Base-by-base conservation (phyloP, 1,139 yeast genomes). In the Pichiaceae sp. region DNA sequence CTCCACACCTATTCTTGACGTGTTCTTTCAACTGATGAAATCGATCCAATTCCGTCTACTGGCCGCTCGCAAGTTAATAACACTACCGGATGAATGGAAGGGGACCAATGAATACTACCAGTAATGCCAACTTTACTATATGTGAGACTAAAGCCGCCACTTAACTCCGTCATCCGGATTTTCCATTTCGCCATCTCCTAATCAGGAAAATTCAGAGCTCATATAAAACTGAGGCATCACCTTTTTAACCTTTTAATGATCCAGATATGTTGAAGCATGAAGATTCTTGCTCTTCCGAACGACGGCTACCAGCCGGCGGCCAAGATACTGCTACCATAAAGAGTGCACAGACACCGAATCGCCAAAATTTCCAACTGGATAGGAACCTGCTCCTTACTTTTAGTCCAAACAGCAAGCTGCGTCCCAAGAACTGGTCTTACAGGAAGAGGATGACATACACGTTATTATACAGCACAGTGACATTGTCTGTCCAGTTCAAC, bases 401-500 rank as follows among this genome's bases (percentile, higher is more conserved):
- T 57, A 52, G 38, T 48, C 54, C 45, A 16, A 43, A 45, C 9
- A 48, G 57, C 15, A 40, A 45, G 1, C 41, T 53, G 7, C 52
- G 46, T 27, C 68, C 69, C 1, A 37, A 48, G 16, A 63, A 62
- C 42, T 68, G 72, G 72, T 17, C 59, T 1, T 26, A 43, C 3
- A 34, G 31, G 4, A 63, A 59, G 38, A 65, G 65, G 41, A 27
- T 59, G 3, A n/a, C 35, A 1, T 68, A 67, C 40, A 68, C 72
- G 0, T 42, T 62, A n/a, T 40, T 60, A 14, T 68, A 59, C 42
- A 70, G 71, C 1, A 33, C 57, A 5, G 57, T 66, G 2, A 66
- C 72, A 1, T 62, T 65, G 45, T 56, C 66, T 5, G 70, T 72
- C 0, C 71, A 66, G 46, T 58, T 66, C 38, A 65, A 62, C 35